Conservation (phyloP, 2,329 filamentous ascomycete species). For the Verticillium isaacii region DNA sequence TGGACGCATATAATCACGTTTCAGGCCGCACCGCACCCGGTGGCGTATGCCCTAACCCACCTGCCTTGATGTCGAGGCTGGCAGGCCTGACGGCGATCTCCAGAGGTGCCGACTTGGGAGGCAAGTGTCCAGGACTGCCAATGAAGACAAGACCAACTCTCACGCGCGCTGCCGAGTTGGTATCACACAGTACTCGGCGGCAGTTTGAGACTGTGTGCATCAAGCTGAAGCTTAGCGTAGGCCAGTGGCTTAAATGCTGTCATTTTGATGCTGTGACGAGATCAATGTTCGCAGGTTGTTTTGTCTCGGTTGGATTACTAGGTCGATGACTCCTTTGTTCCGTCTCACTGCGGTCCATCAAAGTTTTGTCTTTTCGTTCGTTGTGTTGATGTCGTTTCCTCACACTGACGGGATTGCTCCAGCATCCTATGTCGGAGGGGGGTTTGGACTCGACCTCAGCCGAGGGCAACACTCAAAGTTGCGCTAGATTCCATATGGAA, state of each 20-base stretch:
- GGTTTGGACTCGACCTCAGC: no score
- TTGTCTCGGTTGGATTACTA: neutral
- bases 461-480: no score
- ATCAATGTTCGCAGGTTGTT: neutral
- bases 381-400: neutral
- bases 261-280: neutral
- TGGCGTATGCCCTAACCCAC: neutral
- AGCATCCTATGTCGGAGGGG: no score
- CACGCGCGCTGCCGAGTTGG: neutral
- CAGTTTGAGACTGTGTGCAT: neutral
- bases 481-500: neutral
- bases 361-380: neutral
- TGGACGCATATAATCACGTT: neutral
- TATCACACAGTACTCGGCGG: neutral
- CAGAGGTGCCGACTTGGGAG: neutral
- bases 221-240: neutral
- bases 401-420: neutral
- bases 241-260: neutral
- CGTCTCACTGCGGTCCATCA: neutral
- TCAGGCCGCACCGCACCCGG: neutral
- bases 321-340: neutral
- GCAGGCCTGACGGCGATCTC: neutral
- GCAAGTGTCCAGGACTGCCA: neutral
- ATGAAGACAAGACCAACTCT: neutral
- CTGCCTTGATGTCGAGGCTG: neutral